Percentiles rank a stretch among this genome's conserved stretches.
Conservation (phyloP, 2,329 filamentous ascomycete genomes). For the Spiromastix sp. region DNA sequence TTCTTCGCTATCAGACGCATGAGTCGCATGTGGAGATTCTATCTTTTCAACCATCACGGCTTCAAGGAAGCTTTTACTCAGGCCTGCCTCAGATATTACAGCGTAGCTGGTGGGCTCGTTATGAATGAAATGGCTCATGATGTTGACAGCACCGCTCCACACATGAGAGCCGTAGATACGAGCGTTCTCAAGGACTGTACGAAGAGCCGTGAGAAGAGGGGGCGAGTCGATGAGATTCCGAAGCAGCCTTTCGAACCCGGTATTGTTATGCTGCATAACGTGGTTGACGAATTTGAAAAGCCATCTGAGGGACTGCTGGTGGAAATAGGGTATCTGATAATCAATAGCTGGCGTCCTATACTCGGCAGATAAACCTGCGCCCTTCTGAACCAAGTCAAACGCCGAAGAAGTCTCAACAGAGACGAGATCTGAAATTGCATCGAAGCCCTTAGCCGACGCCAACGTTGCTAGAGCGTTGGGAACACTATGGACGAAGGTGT, state of each 20-base stretch:
- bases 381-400: conserved; percentile 53
- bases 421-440: conserved; percentile 80
- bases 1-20: conserved; percentile 22
- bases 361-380: conserved; percentile 59
- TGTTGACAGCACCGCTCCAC: conserved; percentile 89
- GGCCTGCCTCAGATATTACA: conserved; percentile 85
- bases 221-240: conserved; percentile 92
- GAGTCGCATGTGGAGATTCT: conserved; percentile 16
- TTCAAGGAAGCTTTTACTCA: conserved; percentile 78
- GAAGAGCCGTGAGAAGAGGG: conserved; percentile 66
- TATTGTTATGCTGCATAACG: conserved; percentile 73
- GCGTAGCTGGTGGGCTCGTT: conserved; percentile 97
- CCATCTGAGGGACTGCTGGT: conserved; percentile 88
- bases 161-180: conserved; percentile 78
- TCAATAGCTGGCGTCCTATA: conserved; percentile 78
- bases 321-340: conserved; percentile 85
- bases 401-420: conserved; percentile 66
- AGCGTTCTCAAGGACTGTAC: conserved; percentile 71
- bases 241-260: conserved; percentile 79
- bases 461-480: conserved; percentile 76
- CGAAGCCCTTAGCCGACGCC: conserved; percentile 71
- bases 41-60: conserved; percentile 52
- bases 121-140: conserved; percentile 93
- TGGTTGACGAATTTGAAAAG: conserved; percentile 94
- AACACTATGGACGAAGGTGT: conserved; percentile 76